Evolutionary conservation across 495 filamentous ascomycete genomes (phyloP).

Genomic region (Hypoxylon crocopeplum): DNA sequence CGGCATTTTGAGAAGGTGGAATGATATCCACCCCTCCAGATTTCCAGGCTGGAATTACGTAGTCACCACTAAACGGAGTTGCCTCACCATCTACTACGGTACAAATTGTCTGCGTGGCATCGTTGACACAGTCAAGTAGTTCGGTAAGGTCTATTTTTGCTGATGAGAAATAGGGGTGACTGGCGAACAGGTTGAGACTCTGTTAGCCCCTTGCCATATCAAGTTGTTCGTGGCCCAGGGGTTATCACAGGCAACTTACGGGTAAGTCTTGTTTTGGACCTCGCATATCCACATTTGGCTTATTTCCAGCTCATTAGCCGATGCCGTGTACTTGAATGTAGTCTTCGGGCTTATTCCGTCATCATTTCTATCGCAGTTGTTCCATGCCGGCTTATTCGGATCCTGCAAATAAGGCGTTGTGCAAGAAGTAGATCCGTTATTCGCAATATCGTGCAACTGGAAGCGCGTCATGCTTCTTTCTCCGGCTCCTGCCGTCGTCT

Average conservation of each 20-base stretch:
- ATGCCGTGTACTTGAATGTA: slow-evolving; percentile 19
- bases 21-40: slow-evolving; percentile 16
- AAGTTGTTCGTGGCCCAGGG: too few relatives aligned
- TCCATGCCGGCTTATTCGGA: slow-evolving; percentile 20
- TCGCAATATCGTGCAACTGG: slow-evolving; percentile 13
- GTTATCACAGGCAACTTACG: too few relatives aligned
- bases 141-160: slow-evolving; percentile 16
- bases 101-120: slow-evolving; percentile 16
- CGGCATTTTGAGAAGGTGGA: slow-evolving; percentile 12
- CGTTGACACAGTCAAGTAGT: slow-evolving; percentile 16
- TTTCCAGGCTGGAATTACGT: slow-evolving; percentile 27
- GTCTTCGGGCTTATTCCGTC: slow-evolving; percentile 11
- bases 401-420: slow-evolving; percentile 35
- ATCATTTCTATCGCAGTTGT: slow-evolving; percentile 2
- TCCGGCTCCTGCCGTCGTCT: slow-evolving; percentile 5
- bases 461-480: slow-evolving; percentile 25
- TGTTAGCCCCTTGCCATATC: not conserved
- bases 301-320: slow-evolving; percentile 13
- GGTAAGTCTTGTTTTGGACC: slow-evolving; percentile 23
- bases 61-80: slow-evolving; percentile 15
- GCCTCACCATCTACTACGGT: slow-evolving; percentile 7
- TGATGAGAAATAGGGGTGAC: slow-evolving; percentile 26
- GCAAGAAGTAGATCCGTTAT: slow-evolving; percentile 15
- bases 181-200: not conserved
- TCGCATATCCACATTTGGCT: slow-evolving; percentile 32